Conservation (phyloP, 352 stramenopile genomes). For the Phytophthora hybrid region DNA sequence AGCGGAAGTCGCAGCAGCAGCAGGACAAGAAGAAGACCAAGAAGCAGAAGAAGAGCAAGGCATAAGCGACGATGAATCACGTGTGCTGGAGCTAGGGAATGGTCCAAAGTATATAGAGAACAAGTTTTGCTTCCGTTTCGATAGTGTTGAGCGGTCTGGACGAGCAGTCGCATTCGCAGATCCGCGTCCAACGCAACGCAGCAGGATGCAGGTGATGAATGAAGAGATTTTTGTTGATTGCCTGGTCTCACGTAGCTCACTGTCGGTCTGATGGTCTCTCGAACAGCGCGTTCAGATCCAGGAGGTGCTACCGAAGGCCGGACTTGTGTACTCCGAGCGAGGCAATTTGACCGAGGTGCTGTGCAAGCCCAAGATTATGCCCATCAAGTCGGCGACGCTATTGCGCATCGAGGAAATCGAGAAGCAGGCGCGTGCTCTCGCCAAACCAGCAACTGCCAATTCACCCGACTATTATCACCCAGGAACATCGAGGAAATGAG, state of each 20-base stretch:
- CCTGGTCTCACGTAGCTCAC: not conserved
- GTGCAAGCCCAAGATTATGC: conserved; percentile 92
- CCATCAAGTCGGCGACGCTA: conserved; percentile 90
- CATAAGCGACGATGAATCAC: conserved; percentile 18
- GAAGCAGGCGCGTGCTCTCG: conserved; percentile 60
- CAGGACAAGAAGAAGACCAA: conserved; percentile 57
- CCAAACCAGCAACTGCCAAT: conserved; percentile 33
- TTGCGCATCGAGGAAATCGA: conserved; percentile 90
- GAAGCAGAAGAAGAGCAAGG: conserved; percentile 64
- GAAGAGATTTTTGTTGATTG: not conserved
- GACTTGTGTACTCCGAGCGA: conserved; percentile 91
- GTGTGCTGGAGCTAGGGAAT: not conserved
- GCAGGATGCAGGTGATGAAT: conserved; percentile 32
- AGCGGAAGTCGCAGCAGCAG: conserved; percentile 73
- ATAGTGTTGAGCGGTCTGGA: not conserved
- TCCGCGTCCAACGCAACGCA: not conserved
- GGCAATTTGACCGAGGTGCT: conserved; percentile 87
- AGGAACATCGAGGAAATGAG: conserved; percentile 28
- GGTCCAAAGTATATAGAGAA: conserved; percentile 18
- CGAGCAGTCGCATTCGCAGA: conserved; percentile 24
- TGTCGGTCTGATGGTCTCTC: not conserved
- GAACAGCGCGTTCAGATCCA: conserved; percentile 78
- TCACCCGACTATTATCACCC: conserved; percentile 33
- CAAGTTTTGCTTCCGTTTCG: conserved; percentile 26
- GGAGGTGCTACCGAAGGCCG: conserved; percentile 87